Evolutionary conservation across 352 stramenopile genomes (phyloP), one percentile per base, ranked within the genome.

Genomic region (Globisporangium emineosum): DNA sequence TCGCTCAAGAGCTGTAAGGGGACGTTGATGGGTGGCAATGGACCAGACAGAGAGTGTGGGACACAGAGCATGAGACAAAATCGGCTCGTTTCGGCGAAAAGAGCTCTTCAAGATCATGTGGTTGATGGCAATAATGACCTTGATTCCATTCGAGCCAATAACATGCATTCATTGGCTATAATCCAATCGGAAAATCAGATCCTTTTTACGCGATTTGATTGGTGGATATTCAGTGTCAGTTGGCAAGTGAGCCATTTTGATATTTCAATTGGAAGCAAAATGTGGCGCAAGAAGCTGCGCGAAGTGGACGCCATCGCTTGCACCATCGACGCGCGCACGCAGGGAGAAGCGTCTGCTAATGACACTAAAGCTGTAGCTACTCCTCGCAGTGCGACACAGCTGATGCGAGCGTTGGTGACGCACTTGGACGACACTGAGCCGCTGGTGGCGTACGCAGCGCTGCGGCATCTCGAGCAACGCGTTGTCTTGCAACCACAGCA

Each of bases 371-470:
- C 6, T n/a, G 17, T 25, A 5, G 12, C 29, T 29, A 3, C 23
- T 33, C 13, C 8, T 25, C 27, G 4, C 17, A 2, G 2, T 9
- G 50, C 7, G 27, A 25, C 23, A 23, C 45, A 12, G 58, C 12
- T 17, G 51, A 42, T 35, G 17, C 50, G 40, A 23, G 1, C 61
- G 27, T 13, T 88, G n/a, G 29, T 72, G 4, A 45, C 17, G 6
- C 62, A 71, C 10, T 17, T 82, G 30, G 67, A 76, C 0, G 57
- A 72, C 15, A 53, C 50, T 0, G 79, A 91, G 40, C 65, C 78
- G 49, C 30, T 88, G 27, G 60, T 81, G 19, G 76, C 66, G 10
- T 89, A 76, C 65, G 32, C 70, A 12, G 78, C 75, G 13, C 72
- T 86, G 65, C 68, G 79, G 58, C 60, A 64, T 33, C 63, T 90